Conservation (phyloP, 2,329 filamentous ascomycete genomes). For the Rhynchosporium graminicola region DNA sequence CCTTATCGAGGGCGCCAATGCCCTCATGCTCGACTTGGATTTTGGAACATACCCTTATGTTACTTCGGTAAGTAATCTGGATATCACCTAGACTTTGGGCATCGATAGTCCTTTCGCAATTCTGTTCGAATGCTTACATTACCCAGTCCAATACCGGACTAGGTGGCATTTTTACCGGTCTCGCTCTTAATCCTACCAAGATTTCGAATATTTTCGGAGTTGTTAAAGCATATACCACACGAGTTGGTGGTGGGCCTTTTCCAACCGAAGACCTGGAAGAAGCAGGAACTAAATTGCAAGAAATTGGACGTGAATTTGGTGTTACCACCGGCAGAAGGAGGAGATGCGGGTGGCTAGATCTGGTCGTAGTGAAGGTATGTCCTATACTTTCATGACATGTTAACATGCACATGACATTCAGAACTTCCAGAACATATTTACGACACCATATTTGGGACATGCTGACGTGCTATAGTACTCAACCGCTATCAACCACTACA, state of each 20-base stretch:
- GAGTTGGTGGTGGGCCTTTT: constrained; percentile 61
- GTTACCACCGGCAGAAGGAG: constrained; percentile 55
- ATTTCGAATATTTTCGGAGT: constrained; percentile 65
- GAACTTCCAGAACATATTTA: background rate
- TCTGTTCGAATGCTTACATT: constrained; percentile 12
- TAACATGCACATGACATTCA: background rate
- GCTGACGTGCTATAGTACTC: constrained; percentile 51
- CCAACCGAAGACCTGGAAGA: constrained; percentile 59
- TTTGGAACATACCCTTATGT: constrained; percentile 53
- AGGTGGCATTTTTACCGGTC: constrained; percentile 60
- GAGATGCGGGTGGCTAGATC: constrained; percentile 60
- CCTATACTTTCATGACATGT: background rate
- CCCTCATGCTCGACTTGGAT: constrained; percentile 67
- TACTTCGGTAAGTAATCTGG: constrained; percentile 12
- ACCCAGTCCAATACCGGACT: constrained; percentile 53
- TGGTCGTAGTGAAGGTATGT: constrained; percentile 45
- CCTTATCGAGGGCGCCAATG: constrained; percentile 68
- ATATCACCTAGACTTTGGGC: background rate
- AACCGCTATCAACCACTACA: constrained; percentile 38
- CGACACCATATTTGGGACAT: too few relatives aligned
- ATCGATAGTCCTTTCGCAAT: background rate
- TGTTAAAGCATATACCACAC: constrained; percentile 66
- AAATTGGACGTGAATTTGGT: constrained; percentile 47
- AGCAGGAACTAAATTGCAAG: constrained; percentile 49
- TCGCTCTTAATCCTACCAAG: constrained; percentile 61